Conservation (phyloP, 1,139 yeast genomes). For the Casaregolazyma lundiana region DNA sequence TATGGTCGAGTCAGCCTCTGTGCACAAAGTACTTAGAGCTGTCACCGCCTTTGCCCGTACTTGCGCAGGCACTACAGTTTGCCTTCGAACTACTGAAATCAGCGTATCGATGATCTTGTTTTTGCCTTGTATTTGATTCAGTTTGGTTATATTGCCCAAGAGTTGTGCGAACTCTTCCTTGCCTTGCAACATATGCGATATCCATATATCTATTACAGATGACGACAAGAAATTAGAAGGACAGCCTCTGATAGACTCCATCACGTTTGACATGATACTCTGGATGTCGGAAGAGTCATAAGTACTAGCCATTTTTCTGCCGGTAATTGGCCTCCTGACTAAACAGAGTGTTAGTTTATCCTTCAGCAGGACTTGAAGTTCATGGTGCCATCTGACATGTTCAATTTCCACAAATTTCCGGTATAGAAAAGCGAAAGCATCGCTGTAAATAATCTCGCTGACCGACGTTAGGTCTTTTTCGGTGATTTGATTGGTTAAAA, state of each 20-base stretch:
- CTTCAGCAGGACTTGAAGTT: not conserved
- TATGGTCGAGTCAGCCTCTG: not conserved
- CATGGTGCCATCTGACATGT: not conserved
- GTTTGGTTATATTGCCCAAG: not conserved
- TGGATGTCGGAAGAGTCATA: not conserved
- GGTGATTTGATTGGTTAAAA: conserved; percentile 13
- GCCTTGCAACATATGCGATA: conserved; percentile 13
- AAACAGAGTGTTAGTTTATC: conserved; percentile 3
- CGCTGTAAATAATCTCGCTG: conserved; percentile 20
- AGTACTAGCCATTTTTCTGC: not conserved
- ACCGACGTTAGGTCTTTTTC: conserved; percentile 18
- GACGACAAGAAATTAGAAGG: not conserved
- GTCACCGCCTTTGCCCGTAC: conserved; percentile 10
- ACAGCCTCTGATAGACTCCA: not conserved
- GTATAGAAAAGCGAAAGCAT: conserved; percentile 15
- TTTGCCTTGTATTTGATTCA: not conserved
- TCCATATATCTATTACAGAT: conserved; percentile 11
- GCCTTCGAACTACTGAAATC: not conserved
- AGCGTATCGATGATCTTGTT: not conserved
- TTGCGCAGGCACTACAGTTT: conserved; percentile 2
- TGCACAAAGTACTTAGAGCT: conserved; percentile 6
- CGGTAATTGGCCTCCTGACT: conserved; percentile 2
- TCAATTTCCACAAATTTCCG: not conserved
- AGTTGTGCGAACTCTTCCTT: conserved; percentile 3
- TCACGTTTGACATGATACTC: conserved; percentile 1